Conservation (phyloP, 305 asterid genomes). For the Solanum hybrid region DNA sequence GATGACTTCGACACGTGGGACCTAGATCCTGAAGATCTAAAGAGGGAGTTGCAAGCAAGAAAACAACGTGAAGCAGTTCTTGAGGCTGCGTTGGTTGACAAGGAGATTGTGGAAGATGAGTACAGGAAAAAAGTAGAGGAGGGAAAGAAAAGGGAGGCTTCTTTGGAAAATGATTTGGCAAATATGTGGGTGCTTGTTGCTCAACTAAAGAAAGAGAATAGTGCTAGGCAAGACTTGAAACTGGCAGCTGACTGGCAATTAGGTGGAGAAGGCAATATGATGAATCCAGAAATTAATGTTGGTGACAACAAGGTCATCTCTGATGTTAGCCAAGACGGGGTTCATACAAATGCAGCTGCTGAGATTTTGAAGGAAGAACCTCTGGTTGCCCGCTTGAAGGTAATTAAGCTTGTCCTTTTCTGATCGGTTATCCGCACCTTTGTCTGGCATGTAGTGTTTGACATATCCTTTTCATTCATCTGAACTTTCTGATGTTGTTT, state of each 20-base stretch:
- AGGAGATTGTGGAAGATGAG: constrained; percentile 74
- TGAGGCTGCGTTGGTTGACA: constrained; percentile 85
- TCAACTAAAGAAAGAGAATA: constrained; percentile 77
- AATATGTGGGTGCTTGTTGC: constrained; percentile 99
- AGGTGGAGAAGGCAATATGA: constrained; percentile 22
- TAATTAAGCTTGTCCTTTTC: constrained; percentile 16
- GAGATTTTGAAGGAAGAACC: constrained; percentile 63
- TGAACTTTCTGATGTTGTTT: background rate
- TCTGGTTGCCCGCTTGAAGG: constrained; percentile 87
- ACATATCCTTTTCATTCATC: background rate
- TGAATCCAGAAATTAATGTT: constrained; percentile 32
- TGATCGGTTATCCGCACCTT: background rate
- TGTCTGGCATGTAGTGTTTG: background rate
- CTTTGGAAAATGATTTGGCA: constrained; percentile 90
- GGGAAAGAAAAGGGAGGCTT: constrained; percentile 79
- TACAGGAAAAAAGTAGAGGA: constrained; percentile 71
- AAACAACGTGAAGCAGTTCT: constrained; percentile 74
- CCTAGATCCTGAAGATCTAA: constrained; percentile 71
- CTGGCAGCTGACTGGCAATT: constrained; percentile 20
- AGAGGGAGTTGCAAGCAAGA: constrained; percentile 82
- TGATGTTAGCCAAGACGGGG: constrained; percentile 29
- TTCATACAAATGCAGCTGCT: constrained; percentile 29
- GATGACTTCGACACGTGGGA: constrained; percentile 73
- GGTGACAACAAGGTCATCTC: constrained; percentile 25
- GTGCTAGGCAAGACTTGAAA: constrained; percentile 36